phyloP scores from a whole-genome alignment of 208 protist species.

The Trypanosoma vivax region DNA sequence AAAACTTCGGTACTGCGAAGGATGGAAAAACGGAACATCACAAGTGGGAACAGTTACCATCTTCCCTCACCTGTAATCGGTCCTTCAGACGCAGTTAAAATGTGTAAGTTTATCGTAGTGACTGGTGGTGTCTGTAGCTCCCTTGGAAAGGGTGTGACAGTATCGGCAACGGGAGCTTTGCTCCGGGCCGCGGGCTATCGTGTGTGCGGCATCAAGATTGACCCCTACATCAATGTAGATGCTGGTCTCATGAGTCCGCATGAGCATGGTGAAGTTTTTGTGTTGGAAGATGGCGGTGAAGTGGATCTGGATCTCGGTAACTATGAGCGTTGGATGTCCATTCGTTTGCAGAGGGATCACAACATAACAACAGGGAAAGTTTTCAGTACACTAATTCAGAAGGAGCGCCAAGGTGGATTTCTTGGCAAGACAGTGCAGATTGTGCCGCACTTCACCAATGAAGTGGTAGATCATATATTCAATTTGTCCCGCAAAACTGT shows the following conservation, averaged over 20 bases:
- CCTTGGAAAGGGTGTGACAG: conserved; percentile 96
- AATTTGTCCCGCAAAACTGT: conserved; percentile 86
- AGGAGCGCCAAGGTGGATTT: conserved; percentile 96
- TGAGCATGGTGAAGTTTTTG: conserved; percentile 98
- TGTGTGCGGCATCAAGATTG: conserved; percentile 98
- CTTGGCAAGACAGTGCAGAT: conserved; percentile 99
- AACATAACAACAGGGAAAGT: conserved; percentile 99
- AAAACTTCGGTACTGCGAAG: neutral
- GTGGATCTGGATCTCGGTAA: conserved; percentile 98
- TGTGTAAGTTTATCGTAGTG: conserved; percentile 95
- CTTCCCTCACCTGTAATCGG: conserved; percentile 70
- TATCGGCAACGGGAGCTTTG: conserved; percentile 74
- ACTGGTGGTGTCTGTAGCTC: conserved; percentile 98
- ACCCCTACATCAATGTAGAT: conserved; percentile 99
- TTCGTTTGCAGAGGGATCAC: conserved; percentile 92
- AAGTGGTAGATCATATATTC: conserved; percentile 86
- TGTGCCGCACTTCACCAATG: conserved; percentile 92
- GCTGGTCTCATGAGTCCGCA: conserved; percentile 92
- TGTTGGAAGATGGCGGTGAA: conserved; percentile 97
- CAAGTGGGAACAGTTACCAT: conserved; percentile 64
- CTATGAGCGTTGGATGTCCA: conserved; percentile 98
- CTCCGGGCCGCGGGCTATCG: conserved; percentile 84
- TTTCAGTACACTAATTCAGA: conserved; percentile 93
- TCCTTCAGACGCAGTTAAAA: conserved; percentile 23
- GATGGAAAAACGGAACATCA: conserved; percentile 17